Conservation (phyloP, 345 rosid species). For the Gynandropsis gynandra region DNA sequence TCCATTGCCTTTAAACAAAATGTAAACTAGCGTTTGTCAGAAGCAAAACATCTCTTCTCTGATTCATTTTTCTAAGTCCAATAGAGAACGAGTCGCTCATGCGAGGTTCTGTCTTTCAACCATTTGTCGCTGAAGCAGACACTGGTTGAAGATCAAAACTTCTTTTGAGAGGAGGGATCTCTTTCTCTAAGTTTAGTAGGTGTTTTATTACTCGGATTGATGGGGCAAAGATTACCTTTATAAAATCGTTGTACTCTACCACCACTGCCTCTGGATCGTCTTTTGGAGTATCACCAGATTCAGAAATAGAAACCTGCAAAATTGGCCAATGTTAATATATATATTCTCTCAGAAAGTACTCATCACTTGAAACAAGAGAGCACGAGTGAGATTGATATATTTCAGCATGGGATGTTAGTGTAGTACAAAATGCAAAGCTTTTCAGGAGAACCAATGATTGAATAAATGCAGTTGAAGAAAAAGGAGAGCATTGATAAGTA, state of each 20-base stretch:
- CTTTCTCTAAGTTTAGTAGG: neutral
- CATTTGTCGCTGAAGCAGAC: neutral
- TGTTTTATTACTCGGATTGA: too few relatives aligned
- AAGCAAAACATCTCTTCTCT: neutral
- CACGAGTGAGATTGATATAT: conserved; percentile 3
- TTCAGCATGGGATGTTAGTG: neutral
- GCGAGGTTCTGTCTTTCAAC: too few relatives aligned
- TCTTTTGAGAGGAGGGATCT: conserved; percentile 9
- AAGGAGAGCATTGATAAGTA: neutral
- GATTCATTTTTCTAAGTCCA: too few relatives aligned
- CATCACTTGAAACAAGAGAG: neutral
- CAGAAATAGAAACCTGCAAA: conserved; percentile 46
- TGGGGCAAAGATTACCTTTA: conserved; percentile 47
- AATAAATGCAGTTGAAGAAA: neutral
- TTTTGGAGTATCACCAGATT: conserved; percentile 33
- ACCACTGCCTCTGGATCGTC: conserved; percentile 54
- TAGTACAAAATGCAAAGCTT: neutral
- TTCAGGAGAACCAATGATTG: neutral
- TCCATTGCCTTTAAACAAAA: conserved; percentile 46
- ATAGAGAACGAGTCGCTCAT: too few relatives aligned
- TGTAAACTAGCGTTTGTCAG: neutral
- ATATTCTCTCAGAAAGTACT: neutral
- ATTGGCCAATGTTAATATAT: conserved; percentile 5
- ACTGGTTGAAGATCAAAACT: neutral
- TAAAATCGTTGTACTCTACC: conserved; percentile 62